Evolutionary conservation across 1,139 yeast species (phyloP).

Genomic region (Yamadazyma oceani): DNA sequence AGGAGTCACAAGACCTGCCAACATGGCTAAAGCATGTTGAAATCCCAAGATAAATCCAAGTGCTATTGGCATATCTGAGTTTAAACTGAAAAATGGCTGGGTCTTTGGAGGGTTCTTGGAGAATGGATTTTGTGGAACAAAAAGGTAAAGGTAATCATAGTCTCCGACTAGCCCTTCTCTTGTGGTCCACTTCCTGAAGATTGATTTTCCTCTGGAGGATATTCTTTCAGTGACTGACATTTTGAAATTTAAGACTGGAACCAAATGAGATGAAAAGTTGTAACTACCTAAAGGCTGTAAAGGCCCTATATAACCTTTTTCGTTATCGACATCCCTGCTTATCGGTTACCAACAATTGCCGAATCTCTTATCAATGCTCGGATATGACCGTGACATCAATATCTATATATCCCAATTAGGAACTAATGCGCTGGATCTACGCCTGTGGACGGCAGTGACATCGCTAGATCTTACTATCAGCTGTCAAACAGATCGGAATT

Average conservation of each 20-base stretch:
- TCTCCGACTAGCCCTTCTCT: slow-evolving; percentile 78
- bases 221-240: slow-evolving; percentile 35
- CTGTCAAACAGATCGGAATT: no score
- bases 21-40: slow-evolving; percentile 82
- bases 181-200: slow-evolving; percentile 52
- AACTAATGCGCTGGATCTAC: no score
- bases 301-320: no score
- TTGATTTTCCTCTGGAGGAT: slow-evolving; percentile 29
- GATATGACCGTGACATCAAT: no score
- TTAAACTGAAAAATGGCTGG: slow-evolving; percentile 75
- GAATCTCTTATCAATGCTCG: no score
- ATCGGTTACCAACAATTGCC: no score
- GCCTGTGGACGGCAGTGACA: no score
- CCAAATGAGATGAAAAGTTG: background rate
- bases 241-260: slow-evolving; percentile 25
- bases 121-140: slow-evolving; percentile 75
- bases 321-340: no score
- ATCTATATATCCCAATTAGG: no score
- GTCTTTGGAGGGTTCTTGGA: slow-evolving; percentile 44
- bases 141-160: slow-evolving; percentile 72
- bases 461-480: no score
- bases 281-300: no score
- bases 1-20: slow-evolving; percentile 84
- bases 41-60: slow-evolving; percentile 74
- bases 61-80: slow-evolving; percentile 71